phyloP scores from a whole-genome alignment of 1,139 yeast genomes.

The Nadsonia commutata region DNA sequence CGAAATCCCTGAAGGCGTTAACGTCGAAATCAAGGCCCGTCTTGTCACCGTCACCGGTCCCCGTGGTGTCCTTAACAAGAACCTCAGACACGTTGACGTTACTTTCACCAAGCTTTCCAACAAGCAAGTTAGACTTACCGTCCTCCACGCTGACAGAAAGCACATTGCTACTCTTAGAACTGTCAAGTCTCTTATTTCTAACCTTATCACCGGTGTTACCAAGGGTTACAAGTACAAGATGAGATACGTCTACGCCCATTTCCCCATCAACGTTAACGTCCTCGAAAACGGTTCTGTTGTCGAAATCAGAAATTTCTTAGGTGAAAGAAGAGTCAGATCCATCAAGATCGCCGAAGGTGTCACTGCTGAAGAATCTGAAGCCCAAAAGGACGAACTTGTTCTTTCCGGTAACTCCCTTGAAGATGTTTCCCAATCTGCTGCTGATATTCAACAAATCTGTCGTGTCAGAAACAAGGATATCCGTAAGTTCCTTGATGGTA shows the following conservation, averaged over 20 bases:
- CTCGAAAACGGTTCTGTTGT: slow-evolving; percentile 61
- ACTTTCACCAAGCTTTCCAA: slow-evolving; percentile 67
- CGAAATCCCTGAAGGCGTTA: slow-evolving; percentile 89
- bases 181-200: slow-evolving; percentile 85
- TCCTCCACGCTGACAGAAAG: slow-evolving; percentile 99
- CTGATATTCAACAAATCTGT: slow-evolving; percentile 96
- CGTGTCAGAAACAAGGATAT: slow-evolving; percentile 99
- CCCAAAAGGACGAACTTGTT: slow-evolving; percentile 88
- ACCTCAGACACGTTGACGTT: slow-evolving; percentile 90
- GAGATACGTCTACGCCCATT: slow-evolving; percentile 99
- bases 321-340: slow-evolving; percentile 92
- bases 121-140: slow-evolving; percentile 71
- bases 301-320: slow-evolving; percentile 98
- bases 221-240: slow-evolving; percentile 98
- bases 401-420: slow-evolving; percentile 94
- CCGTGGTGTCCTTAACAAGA: slow-evolving; percentile 89
- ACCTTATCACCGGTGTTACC: slow-evolving; percentile 97
- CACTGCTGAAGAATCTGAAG: slow-evolving; percentile 66
- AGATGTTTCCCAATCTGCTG: slow-evolving; percentile 96
- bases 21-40: slow-evolving; percentile 87
- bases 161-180: slow-evolving; percentile 99
- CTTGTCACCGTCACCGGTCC: slow-evolving; percentile 87
- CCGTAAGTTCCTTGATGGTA: slow-evolving; percentile 99
- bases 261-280: slow-evolving; percentile 98
- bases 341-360: slow-evolving; percentile 85